Conservation (phyloP, 352 stramenopile genomes). For the Globisporangium sylvaticum region DNA sequence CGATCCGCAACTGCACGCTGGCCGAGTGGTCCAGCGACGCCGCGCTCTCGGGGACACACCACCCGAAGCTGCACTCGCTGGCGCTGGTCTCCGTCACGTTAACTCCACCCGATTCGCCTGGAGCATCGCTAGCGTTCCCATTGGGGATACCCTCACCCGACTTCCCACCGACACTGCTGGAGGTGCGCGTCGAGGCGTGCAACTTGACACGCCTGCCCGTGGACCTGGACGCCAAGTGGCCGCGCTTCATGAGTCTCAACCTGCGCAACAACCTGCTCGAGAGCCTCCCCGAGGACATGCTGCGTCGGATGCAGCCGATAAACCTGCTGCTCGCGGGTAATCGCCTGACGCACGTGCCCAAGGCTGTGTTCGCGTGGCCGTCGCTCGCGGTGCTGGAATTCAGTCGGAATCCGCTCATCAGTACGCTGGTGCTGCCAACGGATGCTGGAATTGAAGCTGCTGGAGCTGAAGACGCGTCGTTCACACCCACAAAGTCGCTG, state of each 20-base stretch:
- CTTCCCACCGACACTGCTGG: not conserved
- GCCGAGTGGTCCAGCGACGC: not conserved
- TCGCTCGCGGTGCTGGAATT: constrained; percentile 1
- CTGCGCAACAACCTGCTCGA: constrained; percentile 2
- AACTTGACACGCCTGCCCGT: not conserved
- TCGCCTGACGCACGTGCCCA: not conserved
- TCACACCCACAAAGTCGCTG: not conserved
- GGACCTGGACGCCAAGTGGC: constrained; percentile 6
- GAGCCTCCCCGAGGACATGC: not conserved
- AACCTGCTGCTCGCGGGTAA: constrained; percentile 5
- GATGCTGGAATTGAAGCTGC: not conserved
- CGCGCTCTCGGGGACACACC: not conserved
- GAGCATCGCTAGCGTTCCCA: not conserved
- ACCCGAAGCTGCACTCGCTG: constrained; percentile 1
- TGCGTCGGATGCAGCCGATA: not conserved
- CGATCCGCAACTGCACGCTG: not conserved
- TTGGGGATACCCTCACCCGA: not conserved
- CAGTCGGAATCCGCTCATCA: not conserved
- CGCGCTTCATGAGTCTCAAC: not conserved
- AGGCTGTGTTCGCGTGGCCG: not conserved
- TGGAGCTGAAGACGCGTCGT: not conserved
- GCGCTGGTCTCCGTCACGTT: not conserved
- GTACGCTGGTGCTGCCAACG: not conserved
- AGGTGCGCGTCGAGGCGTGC: not conserved
- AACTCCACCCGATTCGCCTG: not conserved